Conservation (phyloP, 371 early-diverging fungal genomes). For the Massospora cicadina region DNA sequence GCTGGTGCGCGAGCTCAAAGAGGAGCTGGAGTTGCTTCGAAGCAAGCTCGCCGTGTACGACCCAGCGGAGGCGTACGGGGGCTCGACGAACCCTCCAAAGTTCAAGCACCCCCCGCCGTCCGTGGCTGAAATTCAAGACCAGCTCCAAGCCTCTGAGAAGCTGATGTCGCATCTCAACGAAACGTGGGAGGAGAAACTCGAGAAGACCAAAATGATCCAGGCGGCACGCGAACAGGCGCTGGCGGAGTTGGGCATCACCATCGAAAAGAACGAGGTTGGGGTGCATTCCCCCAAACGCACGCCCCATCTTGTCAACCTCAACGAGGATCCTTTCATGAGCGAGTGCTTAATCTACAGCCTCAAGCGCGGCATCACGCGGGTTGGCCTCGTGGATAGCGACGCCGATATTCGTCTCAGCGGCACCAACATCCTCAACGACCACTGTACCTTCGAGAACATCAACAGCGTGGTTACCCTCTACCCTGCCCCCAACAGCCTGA, state of each 20-base stretch:
- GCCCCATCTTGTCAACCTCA: slow-evolving; percentile 77
- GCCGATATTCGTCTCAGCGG: slow-evolving; percentile 61
- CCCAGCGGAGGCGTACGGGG: slow-evolving; percentile 22
- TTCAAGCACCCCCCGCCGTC: slow-evolving; percentile 26
- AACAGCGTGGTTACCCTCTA: slow-evolving; percentile 39
- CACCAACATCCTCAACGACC: slow-evolving; percentile 41
- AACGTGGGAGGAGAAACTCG: slow-evolving; percentile 71
- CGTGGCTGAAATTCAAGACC: slow-evolving; percentile 48
- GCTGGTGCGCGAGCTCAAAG: slow-evolving; percentile 71
- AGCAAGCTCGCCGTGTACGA: slow-evolving; percentile 40
- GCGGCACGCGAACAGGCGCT: slow-evolving; percentile 50
- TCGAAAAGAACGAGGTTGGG: slow-evolving; percentile 57
- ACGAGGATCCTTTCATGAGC: slow-evolving; percentile 79
- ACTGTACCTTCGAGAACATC: slow-evolving; percentile 58
- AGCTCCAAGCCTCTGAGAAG: slow-evolving; percentile 72
- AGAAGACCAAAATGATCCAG: slow-evolving; percentile 56
- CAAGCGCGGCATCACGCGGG: slow-evolving; percentile 51
- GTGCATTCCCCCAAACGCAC: slow-evolving; percentile 63
- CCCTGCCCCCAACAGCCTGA: slow-evolving; percentile 34
- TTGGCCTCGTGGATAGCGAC: slow-evolving; percentile 34
- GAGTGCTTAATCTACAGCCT: slow-evolving; percentile 79
- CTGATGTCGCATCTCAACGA: slow-evolving; percentile 61
- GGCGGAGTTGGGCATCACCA: slow-evolving; percentile 61
- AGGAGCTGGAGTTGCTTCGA: slow-evolving; percentile 55
- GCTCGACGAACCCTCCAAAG: not conserved